Percentiles rank a stretch among this genome's conserved stretches.
phyloP scores from a whole-genome alignment of 306 rosid species.

The Corylus heterophylla region DNA sequence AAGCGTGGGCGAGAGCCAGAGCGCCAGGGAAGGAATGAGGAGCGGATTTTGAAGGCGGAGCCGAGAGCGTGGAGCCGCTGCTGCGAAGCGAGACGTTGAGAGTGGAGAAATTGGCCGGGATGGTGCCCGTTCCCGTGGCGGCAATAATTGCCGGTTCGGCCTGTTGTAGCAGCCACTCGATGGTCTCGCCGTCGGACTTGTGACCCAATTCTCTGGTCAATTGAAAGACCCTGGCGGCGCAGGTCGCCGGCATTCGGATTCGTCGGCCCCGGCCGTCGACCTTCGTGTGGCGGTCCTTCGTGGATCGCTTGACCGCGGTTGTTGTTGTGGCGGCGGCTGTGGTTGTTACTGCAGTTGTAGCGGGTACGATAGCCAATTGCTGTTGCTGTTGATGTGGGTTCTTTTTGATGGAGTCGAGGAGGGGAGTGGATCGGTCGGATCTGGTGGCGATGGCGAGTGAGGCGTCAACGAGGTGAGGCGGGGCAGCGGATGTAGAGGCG shows the following conservation, averaged over 20 bases:
- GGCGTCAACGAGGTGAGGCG: constrained; percentile 64
- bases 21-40: constrained; percentile 72
- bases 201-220: constrained; percentile 82
- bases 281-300: constrained; percentile 87
- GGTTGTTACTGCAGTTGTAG: constrained; percentile 1
- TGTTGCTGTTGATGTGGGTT: constrained; percentile 21
- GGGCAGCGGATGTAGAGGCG: constrained; percentile 29
- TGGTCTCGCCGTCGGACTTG: constrained; percentile 92
- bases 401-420: constrained; percentile 36
- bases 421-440: constrained; percentile 51
- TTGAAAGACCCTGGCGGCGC: constrained; percentile 92
- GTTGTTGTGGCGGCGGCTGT: background rate
- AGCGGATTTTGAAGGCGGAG: constrained; percentile 73
- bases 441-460: constrained; percentile 89
- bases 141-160: constrained; percentile 88
- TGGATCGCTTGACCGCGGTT: constrained; percentile 60
- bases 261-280: constrained; percentile 92
- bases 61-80: constrained; percentile 71
- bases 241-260: constrained; percentile 92
- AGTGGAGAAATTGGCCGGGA: constrained; percentile 84
- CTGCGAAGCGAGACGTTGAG: constrained; percentile 79
- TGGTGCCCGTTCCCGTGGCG: constrained; percentile 85
- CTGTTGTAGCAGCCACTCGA: constrained; percentile 92
- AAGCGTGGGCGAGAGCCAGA: constrained; percentile 64
- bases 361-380: constrained; percentile 25